Evolutionary conservation across 345 rosid species (phyloP), one percentile per base, ranked within the genome.

Genomic region (Murraya paniculata): DNA sequence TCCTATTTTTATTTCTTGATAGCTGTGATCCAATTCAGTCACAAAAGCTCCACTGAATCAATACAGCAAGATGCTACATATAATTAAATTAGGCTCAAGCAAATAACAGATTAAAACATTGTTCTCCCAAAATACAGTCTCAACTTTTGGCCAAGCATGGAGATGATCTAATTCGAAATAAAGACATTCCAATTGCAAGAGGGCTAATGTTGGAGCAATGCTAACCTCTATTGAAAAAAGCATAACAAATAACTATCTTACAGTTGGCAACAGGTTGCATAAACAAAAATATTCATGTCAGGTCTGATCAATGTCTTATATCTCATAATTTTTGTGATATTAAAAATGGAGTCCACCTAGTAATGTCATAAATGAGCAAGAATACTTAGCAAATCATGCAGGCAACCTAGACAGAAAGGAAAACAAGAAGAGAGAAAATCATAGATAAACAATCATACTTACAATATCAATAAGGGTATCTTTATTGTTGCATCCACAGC

Each of bases 391-490:
- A 76, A 64, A 72, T 21, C 58, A 55, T 60, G 64, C 57, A 82
- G 9, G 30, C 18, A 41, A 48, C 64, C 36, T 67, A 64, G 62
- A 30, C 14, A 6, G 48, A 22, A 22, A 67, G 38, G n/a, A 9
- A 36, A 45, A 22, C 7, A 36, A 5, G 35, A 8, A 71, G 72
- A 72, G 31, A 55, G 21, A 45, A 53, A 75, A 53, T 30, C n/a
- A 30, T 10, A 69, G 21, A 77, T 50, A 75, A 59, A 56, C 33
- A 1, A n/a, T 6, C 27, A 48, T 71, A 93, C 98, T 93, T 88
- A 93, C 98, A 92, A 90, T 82, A 91, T 84, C 76, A 93, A 81
- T 27, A 91, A 70, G 1, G 95, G 95, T 48, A 90, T 80, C 87
- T 89, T 93, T 81, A 93, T 85, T 80, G 93, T 78, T 45, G 91